Evolutionary conservation across 371 early-diverging fungal genomes (phyloP).

Genomic region (Chytridium lagenaria): DNA sequence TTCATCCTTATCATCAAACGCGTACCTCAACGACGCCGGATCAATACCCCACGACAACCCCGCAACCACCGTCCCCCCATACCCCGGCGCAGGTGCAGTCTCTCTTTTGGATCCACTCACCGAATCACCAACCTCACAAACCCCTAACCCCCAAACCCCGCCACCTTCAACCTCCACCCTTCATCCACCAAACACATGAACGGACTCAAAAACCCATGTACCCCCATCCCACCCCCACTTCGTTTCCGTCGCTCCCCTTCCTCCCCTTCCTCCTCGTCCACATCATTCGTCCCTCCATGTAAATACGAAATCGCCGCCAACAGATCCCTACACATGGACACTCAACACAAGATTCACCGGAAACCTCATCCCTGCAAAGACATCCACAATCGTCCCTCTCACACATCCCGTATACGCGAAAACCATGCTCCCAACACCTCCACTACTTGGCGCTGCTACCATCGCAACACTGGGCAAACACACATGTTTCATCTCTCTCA

Average conservation of each 20-base stretch:
- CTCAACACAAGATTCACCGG: constrained; percentile 15
- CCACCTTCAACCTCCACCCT: constrained; percentile 25
- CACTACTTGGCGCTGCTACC: background rate
- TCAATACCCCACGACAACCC: background rate
- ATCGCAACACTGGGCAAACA: background rate
- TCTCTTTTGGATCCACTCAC: background rate
- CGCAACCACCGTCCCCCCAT: background rate
- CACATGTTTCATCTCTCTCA: background rate
- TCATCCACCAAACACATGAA: constrained; percentile 26
- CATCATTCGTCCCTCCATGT: background rate
- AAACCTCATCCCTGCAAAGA: constrained; percentile 16
- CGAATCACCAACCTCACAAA: background rate
- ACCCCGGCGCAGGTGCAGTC: background rate
- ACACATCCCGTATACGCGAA: background rate
- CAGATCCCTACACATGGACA: constrained; percentile 28
- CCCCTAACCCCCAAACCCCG: background rate
- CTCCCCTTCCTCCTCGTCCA: too few species aligned
- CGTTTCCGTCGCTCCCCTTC: too few species aligned
- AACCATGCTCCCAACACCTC: background rate
- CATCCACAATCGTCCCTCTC: constrained; percentile 27
- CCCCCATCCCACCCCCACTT: too few species aligned
- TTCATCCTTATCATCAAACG: background rate
- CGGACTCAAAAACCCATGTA: constrained; percentile 18
- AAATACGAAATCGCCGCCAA: constrained; percentile 12
- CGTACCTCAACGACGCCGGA: too few species aligned